Evolutionary conservation across 208 protist species (phyloP), one percentile per base, ranked within the genome.

Genomic region (Zelonia costaricensis): DNA sequence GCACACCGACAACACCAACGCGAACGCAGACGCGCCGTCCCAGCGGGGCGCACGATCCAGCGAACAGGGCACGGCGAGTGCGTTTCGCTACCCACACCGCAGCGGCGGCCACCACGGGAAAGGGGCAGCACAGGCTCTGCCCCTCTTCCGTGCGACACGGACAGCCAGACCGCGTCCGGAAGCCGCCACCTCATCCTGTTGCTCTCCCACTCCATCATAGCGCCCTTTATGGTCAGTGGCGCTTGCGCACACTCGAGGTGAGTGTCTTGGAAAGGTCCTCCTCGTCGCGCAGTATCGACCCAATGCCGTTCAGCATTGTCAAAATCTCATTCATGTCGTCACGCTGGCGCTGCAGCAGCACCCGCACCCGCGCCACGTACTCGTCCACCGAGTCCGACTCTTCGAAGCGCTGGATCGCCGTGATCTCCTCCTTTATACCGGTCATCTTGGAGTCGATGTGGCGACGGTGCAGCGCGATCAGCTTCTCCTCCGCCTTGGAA

Each of bases 401-500:
- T 48, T 98, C 94, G 39, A 98, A 95, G 22, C 76, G 36, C 65
- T 97, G 82, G 42, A 98, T 93, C 3, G 92, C 85, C 10, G 76
- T 64, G 57, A 98, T 97, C 60, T 98, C 93, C 40, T 97, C 82
- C 62, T 97, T 96, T 46, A 98, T 93, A 2, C 96, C 79, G 5
- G 90, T 93, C 91, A 97, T 98, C 57, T 97, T 94, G 49, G 82
- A 82, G 66, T 98, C 89, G 53, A 98, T 95, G 64, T 98, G 92
- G 25, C 94, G 76, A 35, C 93, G 82, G 57, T 98, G 94, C 55
- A 93, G 70, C 16, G 79, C 77, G n/a, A 98, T 80, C 25, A 98
- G 70, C 69, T 97, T 94, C 28, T 97, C 94, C 74, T 98, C 91
- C n/a, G 94, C 91, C 57, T 94, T 92, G 27, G 91, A 77, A 48